phyloP scores from a whole-genome alignment of 75 land plant species.

The Pinus albicaulis region DNA sequence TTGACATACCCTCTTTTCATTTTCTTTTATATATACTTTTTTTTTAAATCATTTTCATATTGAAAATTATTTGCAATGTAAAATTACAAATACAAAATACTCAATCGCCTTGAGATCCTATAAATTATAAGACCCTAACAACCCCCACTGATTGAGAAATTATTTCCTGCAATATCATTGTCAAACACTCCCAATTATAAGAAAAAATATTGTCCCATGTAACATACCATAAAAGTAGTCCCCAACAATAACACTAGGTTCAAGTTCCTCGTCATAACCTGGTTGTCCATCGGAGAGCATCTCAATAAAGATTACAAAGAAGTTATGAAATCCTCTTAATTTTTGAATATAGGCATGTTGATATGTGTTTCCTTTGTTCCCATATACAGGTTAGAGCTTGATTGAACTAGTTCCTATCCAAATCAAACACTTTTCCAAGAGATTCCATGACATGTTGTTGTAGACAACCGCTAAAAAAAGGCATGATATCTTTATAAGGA shows the following conservation, averaged over 20 bases:
- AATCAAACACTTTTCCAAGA: conserved; percentile 88
- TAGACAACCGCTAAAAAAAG: conserved; percentile 85
- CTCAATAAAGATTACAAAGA: conserved; percentile 95
- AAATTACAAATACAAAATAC: too few species aligned
- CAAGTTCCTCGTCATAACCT: conserved; percentile 99
- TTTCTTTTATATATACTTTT: too few species aligned
- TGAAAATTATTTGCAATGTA: too few species aligned
- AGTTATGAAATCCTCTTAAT: conserved; percentile 90
- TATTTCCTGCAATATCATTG: too few species aligned
- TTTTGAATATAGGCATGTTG: conserved; percentile 98
- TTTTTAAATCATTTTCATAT: too few species aligned
- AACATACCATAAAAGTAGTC: conserved; percentile 96
- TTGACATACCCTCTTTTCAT: too few species aligned
- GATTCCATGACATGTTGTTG: conserved; percentile 98
- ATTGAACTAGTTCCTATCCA: conserved; percentile 92
- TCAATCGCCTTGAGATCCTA: too few species aligned
- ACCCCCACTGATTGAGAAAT: too few species aligned
- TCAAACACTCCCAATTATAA: too few species aligned
- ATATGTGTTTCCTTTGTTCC: conserved; percentile 99
- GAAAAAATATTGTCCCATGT: conserved; percentile 29
- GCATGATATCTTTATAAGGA: conserved; percentile 94
- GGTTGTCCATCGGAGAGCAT: conserved; percentile 94
- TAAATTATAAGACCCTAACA: too few species aligned
- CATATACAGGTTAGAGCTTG: conserved; percentile 92
- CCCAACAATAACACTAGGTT: conserved; percentile 95